phyloP scores from a whole-genome alignment of 805 yeast genomes.

The Cyberlindnera veronae region DNA sequence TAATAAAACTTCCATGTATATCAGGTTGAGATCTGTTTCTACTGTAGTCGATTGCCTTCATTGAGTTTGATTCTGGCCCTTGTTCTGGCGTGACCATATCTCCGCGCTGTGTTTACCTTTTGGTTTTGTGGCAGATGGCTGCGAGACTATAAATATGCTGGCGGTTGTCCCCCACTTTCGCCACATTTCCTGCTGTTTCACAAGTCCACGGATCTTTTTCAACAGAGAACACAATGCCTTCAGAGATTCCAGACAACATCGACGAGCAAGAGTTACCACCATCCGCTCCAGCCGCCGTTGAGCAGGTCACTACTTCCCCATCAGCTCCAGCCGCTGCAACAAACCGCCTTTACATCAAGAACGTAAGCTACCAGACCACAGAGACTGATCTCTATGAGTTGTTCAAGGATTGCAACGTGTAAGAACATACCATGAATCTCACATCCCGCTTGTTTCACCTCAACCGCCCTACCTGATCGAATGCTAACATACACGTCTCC shows the following conservation, averaged over 20 bases:
- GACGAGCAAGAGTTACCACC: not conserved
- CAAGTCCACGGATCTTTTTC: too few species aligned
- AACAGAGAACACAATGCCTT: too few species aligned
- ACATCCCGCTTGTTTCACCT: not conserved
- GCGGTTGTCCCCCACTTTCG: not conserved
- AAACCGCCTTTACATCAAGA: slow-evolving; percentile 49
- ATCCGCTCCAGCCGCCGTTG: not conserved
- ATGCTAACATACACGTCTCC: not conserved
- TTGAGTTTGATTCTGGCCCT: not conserved
- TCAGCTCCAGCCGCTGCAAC: slow-evolving; percentile 1
- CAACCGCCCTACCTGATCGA: too few species aligned
- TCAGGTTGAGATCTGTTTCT: too few species aligned
- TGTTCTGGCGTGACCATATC: too few species aligned
- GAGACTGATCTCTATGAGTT: slow-evolving; percentile 48
- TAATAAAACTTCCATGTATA: slow-evolving; percentile 21
- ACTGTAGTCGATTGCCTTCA: too few species aligned
- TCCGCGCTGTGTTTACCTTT: slow-evolving; percentile 1
- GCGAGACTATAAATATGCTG: not conserved
- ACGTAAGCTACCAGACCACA: slow-evolving; percentile 49
- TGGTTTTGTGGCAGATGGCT: slow-evolving; percentile 2
- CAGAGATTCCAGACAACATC: too few species aligned
- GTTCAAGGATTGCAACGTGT: slow-evolving; percentile 45
- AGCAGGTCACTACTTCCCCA: not conserved
- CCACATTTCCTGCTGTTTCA: not conserved
- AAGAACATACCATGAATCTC: slow-evolving; percentile 21